These are phyloP conservation scores for Gossypium aridum DNA, from an alignment of 441 rosid species.

Conservation along the genomic window DNA sequence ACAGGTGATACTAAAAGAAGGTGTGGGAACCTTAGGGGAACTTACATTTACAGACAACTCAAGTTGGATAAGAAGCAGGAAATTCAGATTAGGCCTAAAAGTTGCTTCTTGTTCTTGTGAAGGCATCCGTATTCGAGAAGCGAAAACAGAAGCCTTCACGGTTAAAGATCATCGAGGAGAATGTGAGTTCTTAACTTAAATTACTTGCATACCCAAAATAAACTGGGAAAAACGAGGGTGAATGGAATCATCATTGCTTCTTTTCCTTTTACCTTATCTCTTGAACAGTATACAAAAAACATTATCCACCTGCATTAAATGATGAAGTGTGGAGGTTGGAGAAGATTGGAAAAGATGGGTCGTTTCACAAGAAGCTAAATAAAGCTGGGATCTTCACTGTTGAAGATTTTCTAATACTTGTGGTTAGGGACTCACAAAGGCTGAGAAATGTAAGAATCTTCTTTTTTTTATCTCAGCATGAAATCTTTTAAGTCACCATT, in stretches of 20 bases:
- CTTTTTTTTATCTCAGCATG: neutral
- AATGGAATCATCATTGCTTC: neutral
- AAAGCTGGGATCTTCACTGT: constrained; percentile 33
- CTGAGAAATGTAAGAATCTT: constrained; percentile 50
- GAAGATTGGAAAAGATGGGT: constrained; percentile 83
- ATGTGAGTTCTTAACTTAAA: constrained; percentile 26
- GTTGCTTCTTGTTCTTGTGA: constrained; percentile 52
- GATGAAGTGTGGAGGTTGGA: constrained; percentile 89
- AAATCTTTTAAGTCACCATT: neutral
- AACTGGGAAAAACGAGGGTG: no score
- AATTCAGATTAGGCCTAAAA: constrained; percentile 71
- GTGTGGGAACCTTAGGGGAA: constrained; percentile 72
- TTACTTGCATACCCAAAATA: neutral
- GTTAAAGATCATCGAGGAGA: constrained; percentile 84
- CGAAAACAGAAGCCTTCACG: constrained; percentile 77
- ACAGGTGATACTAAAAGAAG: constrained; percentile 52
- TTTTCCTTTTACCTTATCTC: neutral
- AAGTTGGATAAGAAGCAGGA: constrained; percentile 80
- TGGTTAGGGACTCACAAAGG: constrained; percentile 48
- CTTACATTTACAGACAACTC: constrained; percentile 75
- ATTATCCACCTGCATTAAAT: constrained; percentile 60
- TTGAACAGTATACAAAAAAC: constrained; percentile 65
- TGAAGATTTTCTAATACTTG: constrained; percentile 65
- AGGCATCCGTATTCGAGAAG: constrained; percentile 57
- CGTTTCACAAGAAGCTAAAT: constrained; percentile 71